Conservation (phyloP, 2,329 filamentous ascomycete species). For the Dactylella cylindrospora region DNA sequence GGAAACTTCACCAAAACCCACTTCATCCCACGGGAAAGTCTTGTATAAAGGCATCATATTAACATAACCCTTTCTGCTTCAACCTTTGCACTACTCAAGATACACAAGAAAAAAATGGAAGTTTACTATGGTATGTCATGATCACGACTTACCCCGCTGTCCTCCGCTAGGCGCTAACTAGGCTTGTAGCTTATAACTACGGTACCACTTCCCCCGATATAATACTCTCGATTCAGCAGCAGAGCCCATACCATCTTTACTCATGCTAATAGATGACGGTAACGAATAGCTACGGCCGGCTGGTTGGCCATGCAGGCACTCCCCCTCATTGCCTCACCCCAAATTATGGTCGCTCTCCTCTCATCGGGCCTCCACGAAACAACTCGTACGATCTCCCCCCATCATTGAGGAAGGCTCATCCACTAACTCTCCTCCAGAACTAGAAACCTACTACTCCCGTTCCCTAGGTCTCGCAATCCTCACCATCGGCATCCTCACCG, state of each 20-base stretch:
- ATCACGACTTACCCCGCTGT: neutral
- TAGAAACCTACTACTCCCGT: slow-evolving; percentile 74
- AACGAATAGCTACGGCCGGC: slow-evolving; percentile 58
- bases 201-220: slow-evolving; percentile 4
- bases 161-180: too few species aligned
- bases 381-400: slow-evolving; percentile 54
- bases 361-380: slow-evolving; percentile 61
- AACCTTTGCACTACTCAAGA: neutral
- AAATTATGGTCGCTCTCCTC: slow-evolving; percentile 63
- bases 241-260: too few species aligned
- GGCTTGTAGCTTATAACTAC: slow-evolving; percentile 41
- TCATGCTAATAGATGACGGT: slow-evolving; percentile 48
- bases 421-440: slow-evolving; percentile 51
- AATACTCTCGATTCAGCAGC: neutral
- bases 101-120: slow-evolving; percentile 6
- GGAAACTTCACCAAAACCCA: too few species aligned
- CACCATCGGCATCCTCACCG: slow-evolving; percentile 63
- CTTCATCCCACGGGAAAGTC: too few species aligned
- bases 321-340: slow-evolving; percentile 63
- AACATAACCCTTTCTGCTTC: neutral
- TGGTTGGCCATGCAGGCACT: slow-evolving; percentile 59
- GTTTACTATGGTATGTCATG: slow-evolving; percentile 28
- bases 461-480: slow-evolving; percentile 69
- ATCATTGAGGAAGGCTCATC: neutral
- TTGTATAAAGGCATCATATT: too few species aligned